Conservation (phyloP, 2,329 filamentous ascomycete genomes). For the Colletotrichum somersetense region DNA sequence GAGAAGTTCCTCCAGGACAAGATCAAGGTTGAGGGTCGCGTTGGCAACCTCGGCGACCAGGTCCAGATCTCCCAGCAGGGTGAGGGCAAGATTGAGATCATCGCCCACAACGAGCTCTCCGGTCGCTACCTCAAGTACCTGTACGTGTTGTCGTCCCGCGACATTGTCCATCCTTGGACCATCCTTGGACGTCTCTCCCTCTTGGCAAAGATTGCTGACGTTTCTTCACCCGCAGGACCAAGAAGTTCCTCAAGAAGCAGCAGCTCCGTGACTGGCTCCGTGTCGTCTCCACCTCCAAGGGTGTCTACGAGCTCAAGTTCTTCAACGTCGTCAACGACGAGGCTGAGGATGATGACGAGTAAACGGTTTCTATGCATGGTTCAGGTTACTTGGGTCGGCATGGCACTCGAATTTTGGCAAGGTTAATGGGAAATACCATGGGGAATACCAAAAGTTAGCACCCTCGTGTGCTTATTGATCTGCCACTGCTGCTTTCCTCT, state of each 20-base stretch:
- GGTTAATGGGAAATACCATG: constrained; percentile 34
- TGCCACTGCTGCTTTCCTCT: constrained; percentile 20
- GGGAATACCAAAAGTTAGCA: constrained; percentile 42
- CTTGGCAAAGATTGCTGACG: constrained; percentile 12
- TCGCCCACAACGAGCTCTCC: constrained; percentile 97
- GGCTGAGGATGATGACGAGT: constrained; percentile 98
- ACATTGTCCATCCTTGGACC: neutral
- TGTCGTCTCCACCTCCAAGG: constrained; percentile 97
- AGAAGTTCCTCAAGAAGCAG: constrained; percentile 99
- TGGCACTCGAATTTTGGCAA: constrained; percentile 38
- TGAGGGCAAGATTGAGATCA: constrained; percentile 98
- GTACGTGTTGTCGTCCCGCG: constrained; percentile 67
- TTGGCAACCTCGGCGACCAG: constrained; percentile 96
- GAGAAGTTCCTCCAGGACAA: constrained; percentile 99
- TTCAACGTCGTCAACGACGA: constrained; percentile 99
- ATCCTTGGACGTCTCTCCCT: neutral
- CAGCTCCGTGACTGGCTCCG: constrained; percentile 99
- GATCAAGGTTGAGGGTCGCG: constrained; percentile 99
- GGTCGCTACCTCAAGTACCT: constrained; percentile 99
- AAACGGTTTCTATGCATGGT: constrained; percentile 56
- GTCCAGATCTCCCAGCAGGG: constrained; percentile 91
- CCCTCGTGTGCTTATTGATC: constrained; percentile 43
- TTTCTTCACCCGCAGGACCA: constrained; percentile 75
- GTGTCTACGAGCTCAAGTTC: constrained; percentile 99
- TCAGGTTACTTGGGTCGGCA: constrained; percentile 41